Conservation (phyloP, 306 rosid genomes). For the Rosa persica region DNA sequence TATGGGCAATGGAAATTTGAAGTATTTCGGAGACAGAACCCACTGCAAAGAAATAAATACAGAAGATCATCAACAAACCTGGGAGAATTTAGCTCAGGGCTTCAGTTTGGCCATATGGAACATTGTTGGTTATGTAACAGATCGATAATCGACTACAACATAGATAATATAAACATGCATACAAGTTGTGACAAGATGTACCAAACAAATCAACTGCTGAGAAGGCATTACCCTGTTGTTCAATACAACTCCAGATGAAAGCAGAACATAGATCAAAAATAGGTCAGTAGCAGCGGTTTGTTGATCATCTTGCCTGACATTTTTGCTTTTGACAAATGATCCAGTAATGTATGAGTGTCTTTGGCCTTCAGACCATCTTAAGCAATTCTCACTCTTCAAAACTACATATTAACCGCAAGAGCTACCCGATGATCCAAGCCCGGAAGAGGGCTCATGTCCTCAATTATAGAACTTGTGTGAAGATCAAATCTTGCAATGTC, state of each 20-base stretch:
- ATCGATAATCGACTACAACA: neutral
- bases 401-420: neutral
- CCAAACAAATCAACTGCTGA: neutral
- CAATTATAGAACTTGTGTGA: neutral
- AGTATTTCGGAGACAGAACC: conserved; percentile 92
- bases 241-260: conserved; percentile 88
- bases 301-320: conserved; percentile 50
- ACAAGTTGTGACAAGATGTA: neutral
- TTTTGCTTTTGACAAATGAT: neutral
- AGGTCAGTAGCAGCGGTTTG: conserved; percentile 75
- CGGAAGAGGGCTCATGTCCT: conserved; percentile 14
- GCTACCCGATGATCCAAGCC: neutral
- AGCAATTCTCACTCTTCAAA: neutral
- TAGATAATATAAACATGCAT: neutral
- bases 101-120: neutral
- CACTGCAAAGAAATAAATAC: conserved; percentile 52
- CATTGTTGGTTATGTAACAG: neutral
- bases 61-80: neutral
- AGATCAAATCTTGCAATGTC: conserved; percentile 20
- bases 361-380: conserved; percentile 11
- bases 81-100: neutral
- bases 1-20: conserved; percentile 88
- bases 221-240: conserved; percentile 72
- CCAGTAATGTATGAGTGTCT: neutral
- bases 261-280: conserved; percentile 72